Base-by-base conservation (phyloP, 768 basidiomycete genomes). In the Tricholomella constricta region DNA sequence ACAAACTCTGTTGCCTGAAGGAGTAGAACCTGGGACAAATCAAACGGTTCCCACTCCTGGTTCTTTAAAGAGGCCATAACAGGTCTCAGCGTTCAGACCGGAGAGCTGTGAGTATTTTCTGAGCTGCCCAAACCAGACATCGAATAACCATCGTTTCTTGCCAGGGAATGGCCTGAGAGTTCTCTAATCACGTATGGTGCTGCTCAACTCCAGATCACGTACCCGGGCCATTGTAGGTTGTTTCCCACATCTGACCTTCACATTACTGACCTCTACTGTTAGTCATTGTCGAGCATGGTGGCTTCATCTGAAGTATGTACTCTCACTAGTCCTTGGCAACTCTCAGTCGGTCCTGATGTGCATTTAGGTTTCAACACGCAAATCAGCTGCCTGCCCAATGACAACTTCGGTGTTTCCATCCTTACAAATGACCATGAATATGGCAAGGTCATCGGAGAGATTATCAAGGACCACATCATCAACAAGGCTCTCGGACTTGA, bases 111-210 rank as follows among this genome's bases (percentile, higher is more conserved):
- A 37, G 61, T 52, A 61, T 64, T 49, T 53, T 31, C 45, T 31
- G 36, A 25, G 22, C 36, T 26, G 8, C 15, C 40, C 14, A 10
- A 9, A 19, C n/a, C 19, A 12, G 27, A 22, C 2, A 10, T 22
- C 6, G n/a, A n/a, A n/a, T n/a, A n/a, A n/a, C n/a, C n/a, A n/a
- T n/a, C n/a, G n/a, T n/a, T n/a, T n/a, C n/a, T n/a, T n/a, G n/a
- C n/a, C n/a, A n/a, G n/a, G n/a, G n/a, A n/a, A n/a, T n/a, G n/a
- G n/a, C n/a, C n/a, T 20, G 2, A 64, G 29, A 31, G 60, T 3
- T 61, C 61, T 0, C 61, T 61, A 3, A 15, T 42, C 1, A 64
- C 64, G 4, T 67, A 65, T 47, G 65, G 65, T 9, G 64, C 59
- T 2, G 65, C 57, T 2, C 62, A 62, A 32, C 6, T 12, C 17